These are phyloP conservation scores for Gremmenia infestans DNA, from an alignment of 2,329 filamentous ascomycete species.

Conservation along the genomic window DNA sequence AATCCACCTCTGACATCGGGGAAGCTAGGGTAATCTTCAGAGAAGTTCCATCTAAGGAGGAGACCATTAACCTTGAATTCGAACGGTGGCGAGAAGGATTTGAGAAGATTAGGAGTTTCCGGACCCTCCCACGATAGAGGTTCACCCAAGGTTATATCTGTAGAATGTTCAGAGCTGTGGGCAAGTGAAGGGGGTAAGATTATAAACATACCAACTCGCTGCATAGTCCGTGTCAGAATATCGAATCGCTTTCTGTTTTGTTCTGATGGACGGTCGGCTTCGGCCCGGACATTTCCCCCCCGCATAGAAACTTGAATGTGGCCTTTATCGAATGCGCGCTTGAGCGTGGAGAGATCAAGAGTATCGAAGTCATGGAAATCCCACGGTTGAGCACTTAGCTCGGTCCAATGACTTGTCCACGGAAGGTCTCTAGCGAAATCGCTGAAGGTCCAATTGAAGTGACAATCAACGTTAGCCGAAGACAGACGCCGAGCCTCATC, in stretches of 20 bases:
- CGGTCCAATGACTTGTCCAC: background rate
- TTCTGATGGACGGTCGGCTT: background rate
- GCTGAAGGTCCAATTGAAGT: background rate
- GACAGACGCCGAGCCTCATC: background rate
- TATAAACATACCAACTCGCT: background rate
- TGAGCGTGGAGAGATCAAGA: background rate
- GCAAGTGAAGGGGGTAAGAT: background rate
- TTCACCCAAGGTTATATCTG: background rate
- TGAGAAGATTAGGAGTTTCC: background rate
- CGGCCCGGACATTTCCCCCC: background rate
- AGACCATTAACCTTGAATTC: background rate
- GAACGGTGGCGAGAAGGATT: background rate
- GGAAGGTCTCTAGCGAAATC: background rate
- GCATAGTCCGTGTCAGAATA: background rate
- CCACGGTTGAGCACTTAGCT: background rate
- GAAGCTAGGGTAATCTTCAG: background rate
- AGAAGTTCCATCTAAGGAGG: background rate
- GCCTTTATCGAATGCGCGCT: background rate
- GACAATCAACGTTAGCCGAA: background rate
- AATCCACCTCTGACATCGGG: background rate
- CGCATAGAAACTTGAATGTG: background rate
- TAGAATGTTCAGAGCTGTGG: background rate
- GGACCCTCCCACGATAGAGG: background rate
- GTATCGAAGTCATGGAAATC: background rate
- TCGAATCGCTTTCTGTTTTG: background rate